Percentiles rank a stretch among this genome's conserved stretches.
These are phyloP conservation scores for Puya raimondii DNA, from an alignment of 176 grass and related monocot species.

Conservation along the genomic window DNA sequence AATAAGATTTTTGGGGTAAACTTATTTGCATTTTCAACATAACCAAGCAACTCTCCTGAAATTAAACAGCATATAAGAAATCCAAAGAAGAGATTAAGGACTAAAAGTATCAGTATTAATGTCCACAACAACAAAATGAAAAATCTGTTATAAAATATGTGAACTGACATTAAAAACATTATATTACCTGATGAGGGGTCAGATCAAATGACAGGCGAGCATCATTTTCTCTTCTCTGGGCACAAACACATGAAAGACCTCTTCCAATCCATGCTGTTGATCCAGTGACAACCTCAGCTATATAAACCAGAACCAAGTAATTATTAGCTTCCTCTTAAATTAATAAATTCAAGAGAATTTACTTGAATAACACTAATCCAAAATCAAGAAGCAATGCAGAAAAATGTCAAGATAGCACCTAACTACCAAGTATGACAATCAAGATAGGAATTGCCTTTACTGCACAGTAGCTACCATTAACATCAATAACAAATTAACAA, in stretches of 20 bases:
- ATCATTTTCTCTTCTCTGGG: constrained; percentile 79
- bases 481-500: no score
- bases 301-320: constrained; percentile 8
- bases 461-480: no score
- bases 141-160: no score
- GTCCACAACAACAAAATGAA: no score
- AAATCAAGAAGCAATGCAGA: not conserved
- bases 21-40: not conserved
- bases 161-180: not conserved
- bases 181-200: constrained; percentile 59
- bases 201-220: constrained; percentile 78
- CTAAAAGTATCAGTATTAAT: no score
- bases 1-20: not conserved
- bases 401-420: not conserved
- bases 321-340: not conserved
- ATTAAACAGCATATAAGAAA: no score
- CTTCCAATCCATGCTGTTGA: constrained; percentile 95
- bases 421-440: not conserved
- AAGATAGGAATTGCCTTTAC: no score
- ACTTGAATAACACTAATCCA: not conserved
- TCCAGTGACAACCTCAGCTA: constrained; percentile 75
- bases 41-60: not conserved
- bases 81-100: no score
- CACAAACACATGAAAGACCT: constrained; percentile 95
- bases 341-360: not conserved